Percentiles rank a stretch among this genome's conserved stretches.
Conservation (phyloP, 108 stramenopile species). For the Skeletonema menzelii region DNA sequence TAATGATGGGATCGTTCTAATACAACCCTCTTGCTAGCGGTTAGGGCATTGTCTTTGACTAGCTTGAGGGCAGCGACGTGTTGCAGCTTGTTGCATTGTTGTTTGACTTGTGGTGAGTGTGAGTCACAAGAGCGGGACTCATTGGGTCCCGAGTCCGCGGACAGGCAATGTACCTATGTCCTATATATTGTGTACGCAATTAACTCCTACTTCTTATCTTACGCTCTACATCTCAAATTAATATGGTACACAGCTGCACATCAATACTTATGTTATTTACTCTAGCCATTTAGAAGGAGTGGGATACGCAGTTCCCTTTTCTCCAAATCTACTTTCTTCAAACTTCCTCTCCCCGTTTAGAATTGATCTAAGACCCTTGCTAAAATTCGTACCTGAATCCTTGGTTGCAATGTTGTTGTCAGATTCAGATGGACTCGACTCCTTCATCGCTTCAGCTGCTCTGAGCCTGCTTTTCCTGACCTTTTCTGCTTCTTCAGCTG, state of each 20-base stretch:
- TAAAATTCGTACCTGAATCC: not conserved
- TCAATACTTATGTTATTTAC: not conserved
- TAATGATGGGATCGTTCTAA: too few relatives aligned
- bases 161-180: too few relatives aligned
- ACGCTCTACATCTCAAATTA: too few relatives aligned
- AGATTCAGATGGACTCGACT: not conserved
- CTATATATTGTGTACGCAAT: too few relatives aligned
- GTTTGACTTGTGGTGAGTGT: not conserved
- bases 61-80: too few relatives aligned
- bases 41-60: too few relatives aligned
- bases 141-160: too few relatives aligned
- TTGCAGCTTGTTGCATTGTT: too few relatives aligned
- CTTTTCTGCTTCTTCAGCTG: slow-evolving; percentile 1
- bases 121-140: too few relatives aligned
- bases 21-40: not conserved
- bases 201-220: too few relatives aligned
- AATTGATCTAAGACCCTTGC: not conserved
- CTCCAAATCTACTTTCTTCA: not conserved
- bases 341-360: not conserved
- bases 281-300: slow-evolving; percentile 1
- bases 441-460: not conserved
- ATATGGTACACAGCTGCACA: too few relatives aligned
- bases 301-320: not conserved
- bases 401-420: not conserved
- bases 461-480: not conserved